Evolutionary conservation across 306 rosid species (phyloP), one percentile per base, ranked within the genome.

Genomic region (Pyrus communis): DNA sequence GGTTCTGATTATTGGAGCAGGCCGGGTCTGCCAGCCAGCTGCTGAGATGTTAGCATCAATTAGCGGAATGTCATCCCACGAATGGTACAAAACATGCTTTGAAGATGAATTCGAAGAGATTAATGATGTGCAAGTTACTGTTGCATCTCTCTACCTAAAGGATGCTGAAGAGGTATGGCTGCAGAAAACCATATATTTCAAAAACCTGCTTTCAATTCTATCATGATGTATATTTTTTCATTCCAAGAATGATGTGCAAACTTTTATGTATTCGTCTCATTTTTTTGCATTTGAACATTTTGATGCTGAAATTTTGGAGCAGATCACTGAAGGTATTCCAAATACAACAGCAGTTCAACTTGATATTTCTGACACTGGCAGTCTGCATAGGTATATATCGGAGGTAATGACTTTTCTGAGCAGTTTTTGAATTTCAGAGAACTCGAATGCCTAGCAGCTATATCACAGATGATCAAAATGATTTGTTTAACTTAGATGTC

Each of bases 1-100:
- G 33, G 93, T 92, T 87, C 89, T 95, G 23, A 91, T 95, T 76
- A 90, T 95, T 77, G 98, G 98, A 25, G 98, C 98, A 14, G 98
- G 98, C 28, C 85, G 97, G 65, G 97, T 95, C 78, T 95, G 98
- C 82, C 90, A 82, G 79, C 98, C 98, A 60, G 97, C 98, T 60
- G 97, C 91, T 3, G 90, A 90, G 77, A 78, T 95, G 81, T 70
- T 95, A 77, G 88, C 91, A 22, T 90, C 97, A 72, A 22, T 83
- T 73, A 89, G 97, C 83, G 84, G 70, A 33, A 61, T 21, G 70
- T 83, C 93, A 68, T 84, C 87, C 49, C 65, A 73, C 40, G 79
- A 79, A 28, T 82, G 85, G 88, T 77, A 46, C 82, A 82, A 86
- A 83, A 70, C 88, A 76, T 78, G 79, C 77, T 59, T 81, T 57